phyloP scores from a whole-genome alignment of 2,329 filamentous ascomycete species.

The Phialemonium atrogriseum region DNA sequence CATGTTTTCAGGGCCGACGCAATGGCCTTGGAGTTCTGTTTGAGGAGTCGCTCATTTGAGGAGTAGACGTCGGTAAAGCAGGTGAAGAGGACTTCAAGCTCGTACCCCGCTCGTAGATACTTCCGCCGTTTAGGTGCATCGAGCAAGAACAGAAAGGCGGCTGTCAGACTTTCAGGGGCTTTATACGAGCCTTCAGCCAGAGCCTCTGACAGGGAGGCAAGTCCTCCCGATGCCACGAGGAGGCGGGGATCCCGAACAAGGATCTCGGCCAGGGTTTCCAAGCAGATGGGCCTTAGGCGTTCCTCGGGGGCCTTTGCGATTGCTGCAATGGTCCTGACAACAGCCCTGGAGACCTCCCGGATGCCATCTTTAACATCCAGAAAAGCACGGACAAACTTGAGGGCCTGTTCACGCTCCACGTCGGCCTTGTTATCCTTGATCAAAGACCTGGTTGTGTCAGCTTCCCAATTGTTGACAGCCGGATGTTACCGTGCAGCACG shows the following conservation, averaged over 20 bases:
- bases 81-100: constrained; percentile 82
- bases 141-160: constrained; percentile 81
- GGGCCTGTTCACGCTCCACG: constrained; percentile 89
- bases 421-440: constrained; percentile 97
- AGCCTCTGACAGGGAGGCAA: constrained; percentile 83
- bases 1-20: constrained; percentile 86
- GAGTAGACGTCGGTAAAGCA: constrained; percentile 79
- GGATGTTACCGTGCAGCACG: too few relatives aligned
- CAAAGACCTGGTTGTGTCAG: constrained; percentile 48
- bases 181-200: constrained; percentile 87
- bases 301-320: constrained; percentile 84
- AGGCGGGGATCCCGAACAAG: constrained; percentile 77
- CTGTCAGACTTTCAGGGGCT: constrained; percentile 79
- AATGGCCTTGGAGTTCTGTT: constrained; percentile 87
- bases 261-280: constrained; percentile 88
- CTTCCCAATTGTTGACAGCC: too few relatives aligned
- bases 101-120: constrained; percentile 80
- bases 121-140: constrained; percentile 75
- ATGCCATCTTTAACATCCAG: constrained; percentile 92
- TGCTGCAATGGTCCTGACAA: constrained; percentile 83
- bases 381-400: constrained; percentile 94
- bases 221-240: constrained; percentile 73
- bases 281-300: constrained; percentile 78
- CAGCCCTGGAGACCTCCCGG: constrained; percentile 74
- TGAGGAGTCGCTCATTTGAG: constrained; percentile 55